Conservation (phyloP, 345 rosid species). For the Microcos paniculata region DNA sequence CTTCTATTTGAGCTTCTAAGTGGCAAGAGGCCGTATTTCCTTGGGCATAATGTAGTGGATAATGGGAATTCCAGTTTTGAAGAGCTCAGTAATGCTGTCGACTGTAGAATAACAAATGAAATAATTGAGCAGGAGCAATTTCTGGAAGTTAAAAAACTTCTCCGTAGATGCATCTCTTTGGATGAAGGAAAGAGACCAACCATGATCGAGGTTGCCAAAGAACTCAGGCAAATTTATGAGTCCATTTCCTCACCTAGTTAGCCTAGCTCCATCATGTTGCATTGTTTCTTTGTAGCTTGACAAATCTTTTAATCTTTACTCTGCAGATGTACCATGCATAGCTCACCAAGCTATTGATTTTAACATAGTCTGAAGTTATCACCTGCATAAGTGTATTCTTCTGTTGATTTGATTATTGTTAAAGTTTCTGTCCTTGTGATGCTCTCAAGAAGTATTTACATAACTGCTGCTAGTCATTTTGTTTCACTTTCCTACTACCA, state of each 20-base stretch:
- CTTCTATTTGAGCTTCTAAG: conserved; percentile 18
- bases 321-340: too few species aligned
- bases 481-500: too few species aligned
- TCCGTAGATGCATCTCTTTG: not conserved
- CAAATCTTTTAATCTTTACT: not conserved
- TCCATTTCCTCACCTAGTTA: not conserved
- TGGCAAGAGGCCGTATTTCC: not conserved
- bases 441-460: too few species aligned
- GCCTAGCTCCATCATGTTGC: not conserved
- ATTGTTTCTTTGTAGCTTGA: not conserved
- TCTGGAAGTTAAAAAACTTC: not conserved
- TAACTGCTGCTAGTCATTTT: too few species aligned
- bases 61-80: not conserved
- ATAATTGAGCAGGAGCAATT: not conserved
- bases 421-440: too few species aligned
- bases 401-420: too few species aligned
- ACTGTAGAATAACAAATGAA: not conserved
- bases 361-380: too few species aligned
- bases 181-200: conserved; percentile 19
- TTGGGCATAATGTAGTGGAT: not conserved
- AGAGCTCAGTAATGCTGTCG: not conserved
- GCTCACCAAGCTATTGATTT: not conserved
- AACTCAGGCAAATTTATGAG: conserved; percentile 10
- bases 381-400: too few species aligned
- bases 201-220: conserved; percentile 26